Conservation (phyloP, 202 grass and related monocot species). For the Elaeis oleifera region DNA sequence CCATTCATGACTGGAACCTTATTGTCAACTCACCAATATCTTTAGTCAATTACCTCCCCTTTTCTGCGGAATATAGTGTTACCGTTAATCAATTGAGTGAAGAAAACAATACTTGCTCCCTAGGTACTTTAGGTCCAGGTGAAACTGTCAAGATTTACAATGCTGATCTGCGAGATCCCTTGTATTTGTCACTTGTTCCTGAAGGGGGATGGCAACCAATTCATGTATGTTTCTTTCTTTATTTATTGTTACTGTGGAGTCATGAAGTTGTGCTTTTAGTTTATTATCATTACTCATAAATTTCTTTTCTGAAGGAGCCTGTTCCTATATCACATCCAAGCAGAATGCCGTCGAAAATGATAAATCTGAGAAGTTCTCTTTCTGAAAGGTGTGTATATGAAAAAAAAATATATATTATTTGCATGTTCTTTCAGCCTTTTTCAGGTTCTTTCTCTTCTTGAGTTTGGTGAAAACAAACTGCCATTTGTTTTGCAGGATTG, state of each 20-base stretch:
- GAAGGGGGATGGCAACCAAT: slow-evolving; percentile 69
- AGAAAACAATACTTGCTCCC: slow-evolving; percentile 50
- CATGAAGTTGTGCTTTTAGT: slow-evolving; percentile 4
- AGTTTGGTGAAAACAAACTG: slow-evolving; percentile 2
- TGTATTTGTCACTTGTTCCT: slow-evolving; percentile 77
- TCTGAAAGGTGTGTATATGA: slow-evolving; percentile 59
- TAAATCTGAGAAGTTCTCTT: slow-evolving; percentile 68
- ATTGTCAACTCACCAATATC: slow-evolving; percentile 72
- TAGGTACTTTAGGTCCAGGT: slow-evolving; percentile 62
- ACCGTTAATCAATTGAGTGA: slow-evolving; percentile 31
- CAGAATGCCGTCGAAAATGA: slow-evolving; percentile 59
- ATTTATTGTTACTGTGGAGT: background rate
- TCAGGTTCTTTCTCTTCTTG: background rate
- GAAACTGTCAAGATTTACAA: slow-evolving; percentile 62
- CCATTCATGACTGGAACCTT: slow-evolving; percentile 87
- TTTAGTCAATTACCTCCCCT: slow-evolving; percentile 74
- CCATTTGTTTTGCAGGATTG: slow-evolving; percentile 35
- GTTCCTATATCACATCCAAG: slow-evolving; percentile 84
- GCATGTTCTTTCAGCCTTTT: slow-evolving; percentile 1
- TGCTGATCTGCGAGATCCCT: slow-evolving; percentile 67
- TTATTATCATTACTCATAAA: slow-evolving; percentile 21
- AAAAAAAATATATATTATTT: slow-evolving; percentile 2
- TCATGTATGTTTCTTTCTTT: slow-evolving; percentile 53
- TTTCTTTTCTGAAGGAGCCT: slow-evolving; percentile 55
- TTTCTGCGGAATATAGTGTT: slow-evolving; percentile 66